Conservation (phyloP, 2,329 filamentous ascomycete species). For the Beauveria brongniartii region DNA sequence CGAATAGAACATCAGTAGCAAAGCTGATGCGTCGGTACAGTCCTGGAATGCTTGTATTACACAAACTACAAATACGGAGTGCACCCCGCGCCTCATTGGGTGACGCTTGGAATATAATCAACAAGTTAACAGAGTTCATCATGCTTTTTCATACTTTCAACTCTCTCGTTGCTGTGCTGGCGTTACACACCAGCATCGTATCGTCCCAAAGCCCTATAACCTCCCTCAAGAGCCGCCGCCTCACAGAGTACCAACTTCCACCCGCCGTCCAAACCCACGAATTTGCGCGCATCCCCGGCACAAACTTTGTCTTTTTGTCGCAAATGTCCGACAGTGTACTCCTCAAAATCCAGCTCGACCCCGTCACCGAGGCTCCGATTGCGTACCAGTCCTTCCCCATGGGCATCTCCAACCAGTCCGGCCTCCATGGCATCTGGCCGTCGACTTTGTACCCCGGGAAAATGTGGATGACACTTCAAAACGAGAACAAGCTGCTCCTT, state of each 20-base stretch:
- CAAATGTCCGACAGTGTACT: neutral
- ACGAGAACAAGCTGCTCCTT: neutral
- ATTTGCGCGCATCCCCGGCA: neutral
- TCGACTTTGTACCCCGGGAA: neutral
- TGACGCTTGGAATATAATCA: too few species aligned
- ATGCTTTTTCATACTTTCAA: neutral
- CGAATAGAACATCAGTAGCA: too few species aligned
- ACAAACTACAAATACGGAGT: too few species aligned
- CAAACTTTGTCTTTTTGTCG: neutral
- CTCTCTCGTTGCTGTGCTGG: neutral
- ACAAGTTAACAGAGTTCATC: too few species aligned
- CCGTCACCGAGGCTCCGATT: neutral
- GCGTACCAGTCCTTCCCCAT: neutral
- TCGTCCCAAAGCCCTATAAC: neutral
- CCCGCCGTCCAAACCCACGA: neutral
- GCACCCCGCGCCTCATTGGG: too few species aligned
- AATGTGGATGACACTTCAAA: neutral
- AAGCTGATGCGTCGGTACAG: too few species aligned
- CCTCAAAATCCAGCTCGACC: neutral
- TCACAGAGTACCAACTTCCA: neutral
- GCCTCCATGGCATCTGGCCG: neutral
- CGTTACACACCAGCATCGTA: neutral
- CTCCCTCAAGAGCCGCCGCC: neutral
- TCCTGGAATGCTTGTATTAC: too few species aligned
- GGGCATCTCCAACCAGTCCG: neutral